Evolutionary conservation across 1,139 yeast species (phyloP), one percentile per base, ranked within the genome.

Genomic region (Trichomonascaceae sp.): DNA sequence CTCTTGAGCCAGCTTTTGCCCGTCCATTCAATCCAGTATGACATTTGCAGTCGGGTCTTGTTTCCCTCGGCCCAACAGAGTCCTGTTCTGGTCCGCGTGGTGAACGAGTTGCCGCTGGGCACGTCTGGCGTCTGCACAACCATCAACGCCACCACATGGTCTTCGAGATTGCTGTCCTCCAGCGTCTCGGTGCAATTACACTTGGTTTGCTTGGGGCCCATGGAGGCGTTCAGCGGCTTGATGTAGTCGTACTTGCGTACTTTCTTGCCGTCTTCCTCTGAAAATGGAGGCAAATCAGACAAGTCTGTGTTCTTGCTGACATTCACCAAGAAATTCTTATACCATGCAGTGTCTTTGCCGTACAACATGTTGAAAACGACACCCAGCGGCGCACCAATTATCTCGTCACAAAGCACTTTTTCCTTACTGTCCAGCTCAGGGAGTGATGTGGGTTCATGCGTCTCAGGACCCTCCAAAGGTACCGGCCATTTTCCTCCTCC

Each of bases 131-230:
- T 80, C 16, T 66, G 66, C 0, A 94, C 80, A 1, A 68, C 54
- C 46, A 80, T 87, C 27, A 72, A 68, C 2, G 82, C 76, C 26
- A 70, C 60, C 28, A 78, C 67, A 39, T 59, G 63, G 22, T 66
- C 60, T 11, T 75, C 70, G 31, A 75, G 57, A 50, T 82, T 82
- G 57, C 66, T 72, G 31, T 68, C 66, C 38, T 77, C 75, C 31
- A 82, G 58, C 5, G 69, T 66, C 47, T 92, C 99, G 2, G 75
- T 74, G 36, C 84, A 74, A 13, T 68, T 51, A 60, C 98, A 92
- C 45, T 69, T 72, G 2, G 98, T 87, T 52, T 87, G 95, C 50
- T 87, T 89, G 4, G 98, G 98, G 0, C 98, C 98, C 38, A 92
- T 74, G 0, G 95, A 73, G 1, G 78, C 87, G 38, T 66, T 64